Conservation (phyloP, 306 rosid species). For the Rosa multiflora region DNA sequence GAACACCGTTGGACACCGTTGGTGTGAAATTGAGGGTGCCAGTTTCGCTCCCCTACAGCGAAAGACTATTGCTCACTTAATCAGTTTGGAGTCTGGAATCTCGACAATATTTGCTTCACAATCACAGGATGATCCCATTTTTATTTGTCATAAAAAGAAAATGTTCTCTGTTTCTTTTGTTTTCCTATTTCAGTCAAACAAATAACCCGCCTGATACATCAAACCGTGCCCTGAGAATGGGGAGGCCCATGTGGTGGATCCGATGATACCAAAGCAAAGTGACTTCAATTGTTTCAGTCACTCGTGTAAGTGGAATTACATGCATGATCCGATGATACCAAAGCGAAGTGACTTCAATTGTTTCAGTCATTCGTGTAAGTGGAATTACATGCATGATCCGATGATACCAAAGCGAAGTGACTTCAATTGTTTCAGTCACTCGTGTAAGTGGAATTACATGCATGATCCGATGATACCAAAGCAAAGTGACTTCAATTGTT, state of each 20-base stretch:
- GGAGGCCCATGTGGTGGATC: background rate
- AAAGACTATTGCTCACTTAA: background rate
- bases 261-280: background rate
- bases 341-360: background rate
- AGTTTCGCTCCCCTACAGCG: background rate
- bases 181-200: background rate
- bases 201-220: background rate
- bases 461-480: too few relatives aligned
- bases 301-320: background rate
- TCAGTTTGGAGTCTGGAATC: background rate
- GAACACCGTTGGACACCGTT: background rate
- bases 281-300: background rate
- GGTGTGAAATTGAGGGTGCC: background rate
- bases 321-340: background rate
- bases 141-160: background rate
- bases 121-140: background rate
- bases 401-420: too few relatives aligned
- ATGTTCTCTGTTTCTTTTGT: background rate
- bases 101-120: background rate
- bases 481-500: background rate
- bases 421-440: too few relatives aligned
- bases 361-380: background rate
- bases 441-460: too few relatives aligned
- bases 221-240: background rate
- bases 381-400: background rate